Conservation (phyloP, 352 stramenopile genomes). For the Pythium periplocum region DNA sequence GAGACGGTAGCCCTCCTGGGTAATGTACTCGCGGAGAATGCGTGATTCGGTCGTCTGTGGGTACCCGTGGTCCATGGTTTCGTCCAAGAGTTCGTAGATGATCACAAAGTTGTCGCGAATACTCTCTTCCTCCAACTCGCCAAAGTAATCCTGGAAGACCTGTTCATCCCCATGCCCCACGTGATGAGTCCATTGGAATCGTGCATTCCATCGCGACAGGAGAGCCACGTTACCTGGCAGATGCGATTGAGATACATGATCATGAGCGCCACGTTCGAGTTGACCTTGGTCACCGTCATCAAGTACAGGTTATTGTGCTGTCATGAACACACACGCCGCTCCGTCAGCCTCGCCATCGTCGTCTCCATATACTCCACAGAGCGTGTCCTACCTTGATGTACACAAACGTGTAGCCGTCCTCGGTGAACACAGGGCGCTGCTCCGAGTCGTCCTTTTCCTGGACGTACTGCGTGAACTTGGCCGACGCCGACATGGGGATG, state of each 20-base stretch:
- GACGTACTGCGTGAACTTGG: slow-evolving; percentile 90
- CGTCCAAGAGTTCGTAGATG: slow-evolving; percentile 99
- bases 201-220: background rate
- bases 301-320: slow-evolving; percentile 99
- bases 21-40: slow-evolving; percentile 95
- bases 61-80: slow-evolving; percentile 99
- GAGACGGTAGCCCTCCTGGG: slow-evolving; percentile 95
- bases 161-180: slow-evolving; percentile 10
- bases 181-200: no score
- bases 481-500: slow-evolving; percentile 91
- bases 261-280: slow-evolving; percentile 97
- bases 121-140: slow-evolving; percentile 97
- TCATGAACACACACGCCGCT: slow-evolving; percentile 1
- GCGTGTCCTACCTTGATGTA: slow-evolving; percentile 86
- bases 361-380: background rate
- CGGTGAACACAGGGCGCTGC: slow-evolving; percentile 92
- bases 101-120: slow-evolving; percentile 99
- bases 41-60: slow-evolving; percentile 92
- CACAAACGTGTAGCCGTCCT: slow-evolving; percentile 91
- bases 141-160: slow-evolving; percentile 99
- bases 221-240: slow-evolving; percentile 36
- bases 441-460: slow-evolving; percentile 94
- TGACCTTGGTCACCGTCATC: slow-evolving; percentile 97
- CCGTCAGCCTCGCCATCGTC: slow-evolving; percentile 1
- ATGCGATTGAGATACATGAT: slow-evolving; percentile 93